Evolutionary conservation across 169 alveolate genomes (phyloP).

Genomic region (Ichthyophthirius multifiliis): DNA sequence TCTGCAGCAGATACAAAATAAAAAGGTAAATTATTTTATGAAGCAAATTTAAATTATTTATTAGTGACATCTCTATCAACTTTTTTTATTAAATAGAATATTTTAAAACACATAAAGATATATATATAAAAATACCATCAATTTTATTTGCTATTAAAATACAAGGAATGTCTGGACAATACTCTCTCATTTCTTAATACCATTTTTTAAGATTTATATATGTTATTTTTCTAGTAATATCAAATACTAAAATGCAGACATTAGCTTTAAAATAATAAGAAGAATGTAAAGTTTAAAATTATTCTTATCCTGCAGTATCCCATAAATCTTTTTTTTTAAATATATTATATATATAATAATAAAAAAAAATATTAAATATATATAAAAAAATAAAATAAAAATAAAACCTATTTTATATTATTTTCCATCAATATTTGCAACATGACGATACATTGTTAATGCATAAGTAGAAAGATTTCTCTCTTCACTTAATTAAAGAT

Average conservation of each 20-base stretch:
- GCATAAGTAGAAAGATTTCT: conserved; percentile 78
- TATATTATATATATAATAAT: conserved; percentile 5
- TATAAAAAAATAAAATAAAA: neutral
- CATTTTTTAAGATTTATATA: conserved; percentile 81
- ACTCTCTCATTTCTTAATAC: conserved; percentile 76
- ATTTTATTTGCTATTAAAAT: conserved; percentile 88
- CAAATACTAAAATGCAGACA: conserved; percentile 88
- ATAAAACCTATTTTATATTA: conserved; percentile 57
- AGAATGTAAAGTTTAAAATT: conserved; percentile 80
- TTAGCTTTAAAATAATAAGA: conserved; percentile 85
- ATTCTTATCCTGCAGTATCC: conserved; percentile 92
- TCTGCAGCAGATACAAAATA: conserved; percentile 87
- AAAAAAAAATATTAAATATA: neutral
- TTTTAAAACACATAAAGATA: neutral
- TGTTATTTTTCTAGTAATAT: conserved; percentile 86
- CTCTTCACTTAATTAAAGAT: conserved; percentile 74
- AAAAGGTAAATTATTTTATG: conserved; percentile 77
- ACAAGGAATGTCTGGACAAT: conserved; percentile 87
- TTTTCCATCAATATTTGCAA: conserved; percentile 56
- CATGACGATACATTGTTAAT: conserved; percentile 80
- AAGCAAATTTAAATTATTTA: conserved; percentile 78
- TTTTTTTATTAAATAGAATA: neutral
- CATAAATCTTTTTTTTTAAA: conserved; percentile 68
- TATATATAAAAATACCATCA: conserved; percentile 38
- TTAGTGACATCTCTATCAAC: conserved; percentile 58